phyloP scores from a whole-genome alignment of 116 monocot genomes.

The Papilionanthe hybrid region DNA sequence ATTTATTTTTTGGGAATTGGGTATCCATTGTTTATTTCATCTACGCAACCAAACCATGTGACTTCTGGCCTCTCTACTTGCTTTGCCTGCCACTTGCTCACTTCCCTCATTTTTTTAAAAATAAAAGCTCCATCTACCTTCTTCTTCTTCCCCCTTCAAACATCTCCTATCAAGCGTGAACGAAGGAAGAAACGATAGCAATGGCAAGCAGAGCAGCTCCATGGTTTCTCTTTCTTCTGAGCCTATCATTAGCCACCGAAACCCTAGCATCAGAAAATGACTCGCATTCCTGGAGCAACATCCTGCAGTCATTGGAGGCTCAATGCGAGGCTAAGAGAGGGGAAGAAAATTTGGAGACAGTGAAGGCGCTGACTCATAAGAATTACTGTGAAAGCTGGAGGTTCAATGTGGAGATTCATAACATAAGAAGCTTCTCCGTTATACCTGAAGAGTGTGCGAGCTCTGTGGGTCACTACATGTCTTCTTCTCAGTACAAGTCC shows the following conservation, averaged over 20 bases:
- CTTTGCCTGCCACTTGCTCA: not conserved
- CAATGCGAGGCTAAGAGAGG: not conserved
- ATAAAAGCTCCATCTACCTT: not conserved
- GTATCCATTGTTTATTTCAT: not conserved
- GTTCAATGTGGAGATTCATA: conserved; percentile 53
- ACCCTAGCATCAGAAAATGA: not conserved
- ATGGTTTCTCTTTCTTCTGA: not conserved
- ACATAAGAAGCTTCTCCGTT: conserved; percentile 31
- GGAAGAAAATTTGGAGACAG: not conserved
- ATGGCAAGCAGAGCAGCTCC: not conserved
- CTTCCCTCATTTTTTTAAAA: not conserved
- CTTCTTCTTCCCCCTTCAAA: too few relatives aligned
- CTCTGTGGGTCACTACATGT: conserved; percentile 36
- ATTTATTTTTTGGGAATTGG: too few relatives aligned
- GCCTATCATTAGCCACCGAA: not conserved
- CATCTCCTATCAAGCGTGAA: not conserved
- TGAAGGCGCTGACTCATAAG: conserved; percentile 17
- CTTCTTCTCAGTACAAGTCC: conserved; percentile 36
- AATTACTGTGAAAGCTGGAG: conserved; percentile 71
- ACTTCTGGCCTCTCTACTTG: not conserved
- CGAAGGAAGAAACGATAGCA: not conserved
- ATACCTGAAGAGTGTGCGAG: conserved; percentile 45
- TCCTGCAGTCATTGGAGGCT: not conserved
- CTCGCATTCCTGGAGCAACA: not conserved
- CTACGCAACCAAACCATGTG: not conserved